Percentiles rank a stretch among this genome's conserved stretches.
These are phyloP conservation scores for Cucumis hystrix DNA, from an alignment of 306 rosid genomes.

Conservation along the genomic window DNA sequence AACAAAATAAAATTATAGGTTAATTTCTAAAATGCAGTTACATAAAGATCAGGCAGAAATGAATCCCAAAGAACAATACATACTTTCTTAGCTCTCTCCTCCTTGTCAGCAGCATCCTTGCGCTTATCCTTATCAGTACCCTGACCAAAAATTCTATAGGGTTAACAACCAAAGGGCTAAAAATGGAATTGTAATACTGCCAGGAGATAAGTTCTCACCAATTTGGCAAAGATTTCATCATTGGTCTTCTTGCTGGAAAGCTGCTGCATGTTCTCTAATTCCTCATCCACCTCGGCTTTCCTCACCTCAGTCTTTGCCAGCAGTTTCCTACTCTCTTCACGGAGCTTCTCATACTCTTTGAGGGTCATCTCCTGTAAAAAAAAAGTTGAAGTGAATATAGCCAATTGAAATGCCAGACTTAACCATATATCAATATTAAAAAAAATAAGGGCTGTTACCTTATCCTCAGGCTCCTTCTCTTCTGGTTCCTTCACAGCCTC, in stretches of 20 bases:
- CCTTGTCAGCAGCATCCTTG: constrained; percentile 71
- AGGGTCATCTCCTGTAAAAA: constrained; percentile 76
- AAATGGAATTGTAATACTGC: not conserved
- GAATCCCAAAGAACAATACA: not conserved
- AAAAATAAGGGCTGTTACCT: constrained; percentile 25
- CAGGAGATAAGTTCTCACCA: constrained; percentile 28
- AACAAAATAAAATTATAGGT: not conserved
- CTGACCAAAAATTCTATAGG: constrained; percentile 10
- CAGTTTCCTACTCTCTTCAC: constrained; percentile 82
- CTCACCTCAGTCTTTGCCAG: constrained; percentile 57
- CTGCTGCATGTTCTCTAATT: constrained; percentile 66
- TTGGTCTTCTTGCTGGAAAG: constrained; percentile 66
- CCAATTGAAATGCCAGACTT: not conserved
- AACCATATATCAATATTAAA: not conserved
- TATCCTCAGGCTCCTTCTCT: constrained; percentile 80
- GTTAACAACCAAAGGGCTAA: not conserved
- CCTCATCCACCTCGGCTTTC: constrained; percentile 62
- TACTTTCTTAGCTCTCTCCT: constrained; percentile 89
- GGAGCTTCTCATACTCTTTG: constrained; percentile 78
- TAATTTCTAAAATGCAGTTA: not conserved
- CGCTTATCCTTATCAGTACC: constrained; percentile 90
- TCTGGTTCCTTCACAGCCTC: constrained; percentile 41
- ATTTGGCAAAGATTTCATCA: constrained; percentile 61
- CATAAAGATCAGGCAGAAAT: not conserved
- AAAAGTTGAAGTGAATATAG: not conserved